Evolutionary conservation across 495 filamentous ascomycete genomes (phyloP), one percentile per base, ranked within the genome.

Genomic region (Lasiosphaeria hispida): DNA sequence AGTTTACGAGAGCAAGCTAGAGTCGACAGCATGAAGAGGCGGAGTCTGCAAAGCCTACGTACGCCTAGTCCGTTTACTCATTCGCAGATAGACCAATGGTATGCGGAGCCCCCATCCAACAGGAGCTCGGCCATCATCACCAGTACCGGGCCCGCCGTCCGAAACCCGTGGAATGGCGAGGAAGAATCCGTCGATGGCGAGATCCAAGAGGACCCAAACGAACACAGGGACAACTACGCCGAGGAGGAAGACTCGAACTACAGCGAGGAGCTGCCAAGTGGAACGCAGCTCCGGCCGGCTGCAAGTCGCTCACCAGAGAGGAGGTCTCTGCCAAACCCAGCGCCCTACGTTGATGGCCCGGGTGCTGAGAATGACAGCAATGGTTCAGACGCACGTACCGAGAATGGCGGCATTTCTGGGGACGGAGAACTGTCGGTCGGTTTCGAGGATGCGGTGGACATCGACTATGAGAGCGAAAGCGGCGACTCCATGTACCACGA

Each of bases 51-150:
- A 61, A 93, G 84, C 70, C 73, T 96, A 44, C 84, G 91, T 10
- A 90, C 89, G 6, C 88, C 90, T 3, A 95, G 90, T 66, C 91
- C 92, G 1, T 88, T 95, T 62, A 93, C 86, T 0, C 86, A 87
- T 48, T 84, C 90, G 38, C 77, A 70, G 41, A 65, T 77, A 54
- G 88, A 89, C 47, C 81, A 85, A 50, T 91, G 87, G 86, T 90
- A 89, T 69, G 76, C 79, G 17, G 82, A 82, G 55, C 70, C 79
- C 0, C 65, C 36, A 13, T 65, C 64, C 7, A 63, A 70, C 40
- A 62, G 60, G 10, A 66, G 63, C 18, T 64, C 60, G 1, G 66
- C 38, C 7, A 55, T 64, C 30, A 41, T 55, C 19, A 43, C 59
- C 10, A 55, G 51, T 40, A 62, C 47, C 8, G 43, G 18, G 33